These are phyloP conservation scores for Rhizoclosmatium globosum DNA, from an alignment of 192 early-diverging fungal species.

Conservation along the genomic window DNA sequence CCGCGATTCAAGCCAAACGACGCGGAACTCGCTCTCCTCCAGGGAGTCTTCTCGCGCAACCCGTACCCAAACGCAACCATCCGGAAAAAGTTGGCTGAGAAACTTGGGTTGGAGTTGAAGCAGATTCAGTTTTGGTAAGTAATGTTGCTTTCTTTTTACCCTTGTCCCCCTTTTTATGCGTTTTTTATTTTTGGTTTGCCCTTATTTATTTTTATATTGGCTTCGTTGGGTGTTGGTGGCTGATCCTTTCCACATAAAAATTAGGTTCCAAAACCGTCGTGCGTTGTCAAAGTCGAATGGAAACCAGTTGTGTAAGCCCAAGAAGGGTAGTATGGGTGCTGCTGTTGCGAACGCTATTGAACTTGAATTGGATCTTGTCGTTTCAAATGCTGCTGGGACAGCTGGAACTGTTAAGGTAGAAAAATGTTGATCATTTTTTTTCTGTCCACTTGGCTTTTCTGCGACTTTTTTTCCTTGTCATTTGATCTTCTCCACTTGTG, in stretches of 20 bases:
- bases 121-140: constrained; percentile 29
- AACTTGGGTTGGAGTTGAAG: constrained; percentile 8
- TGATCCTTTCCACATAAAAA: background rate
- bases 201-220: background rate
- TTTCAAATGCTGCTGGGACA: too few relatives aligned
- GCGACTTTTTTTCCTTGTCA: too few relatives aligned
- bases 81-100: constrained; percentile 5
- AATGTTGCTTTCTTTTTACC: background rate
- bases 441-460: too few relatives aligned
- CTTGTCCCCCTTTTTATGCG: background rate
- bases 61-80: constrained; percentile 20
- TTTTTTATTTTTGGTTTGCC: background rate
- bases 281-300: constrained; percentile 1
- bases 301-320: constrained; percentile 1
- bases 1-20: constrained; percentile 27
- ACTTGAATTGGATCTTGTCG: too few relatives aligned
- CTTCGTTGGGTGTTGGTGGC: background rate
- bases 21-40: background rate
- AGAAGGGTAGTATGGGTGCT: background rate
- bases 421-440: too few relatives aligned
- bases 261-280: constrained; percentile 19
- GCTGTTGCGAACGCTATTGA: too few relatives aligned
- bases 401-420: too few relatives aligned
- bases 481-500: too few relatives aligned
- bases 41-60: constrained; percentile 7